Conservation (phyloP, 768 basidiomycete species). For the Pulveroboletus sp. region DNA sequence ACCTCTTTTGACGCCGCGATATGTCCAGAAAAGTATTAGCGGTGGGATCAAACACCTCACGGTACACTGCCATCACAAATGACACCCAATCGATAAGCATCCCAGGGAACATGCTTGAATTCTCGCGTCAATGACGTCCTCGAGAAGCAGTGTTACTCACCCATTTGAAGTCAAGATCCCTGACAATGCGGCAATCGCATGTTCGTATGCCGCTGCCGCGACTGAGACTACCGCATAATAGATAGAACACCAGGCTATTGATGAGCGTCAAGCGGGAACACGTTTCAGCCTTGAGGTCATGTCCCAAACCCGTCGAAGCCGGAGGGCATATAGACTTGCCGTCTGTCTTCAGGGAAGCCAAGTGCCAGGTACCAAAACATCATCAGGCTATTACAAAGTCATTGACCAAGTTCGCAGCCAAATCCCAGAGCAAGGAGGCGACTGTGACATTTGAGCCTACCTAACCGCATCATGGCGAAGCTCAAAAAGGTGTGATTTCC, state of each 20-base stretch:
- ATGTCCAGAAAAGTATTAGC: conserved; percentile 4
- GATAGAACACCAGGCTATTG: neutral
- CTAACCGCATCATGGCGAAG: neutral
- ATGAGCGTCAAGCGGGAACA: conserved; percentile 18
- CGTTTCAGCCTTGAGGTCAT: conserved; percentile 15
- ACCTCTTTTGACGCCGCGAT: neutral
- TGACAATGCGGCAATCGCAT: conserved; percentile 17
- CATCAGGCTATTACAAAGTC: neutral
- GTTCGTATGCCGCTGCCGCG: conserved; percentile 1
- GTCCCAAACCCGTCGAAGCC: neutral
- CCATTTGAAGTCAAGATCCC: neutral
- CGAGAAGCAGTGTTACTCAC: conserved; percentile 7
- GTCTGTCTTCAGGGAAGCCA: neutral
- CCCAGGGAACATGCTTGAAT: conserved; percentile 10
- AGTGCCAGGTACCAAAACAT: conserved; percentile 4
- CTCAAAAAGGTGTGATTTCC: conserved; percentile 14
- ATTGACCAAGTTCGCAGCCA: neutral
- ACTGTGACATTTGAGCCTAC: conserved; percentile 4
- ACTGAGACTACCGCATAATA: neutral
- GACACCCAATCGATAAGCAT: conserved; percentile 13
- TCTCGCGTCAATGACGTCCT: conserved; percentile 10
- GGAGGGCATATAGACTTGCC: conserved; percentile 17
- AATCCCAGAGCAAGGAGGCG: conserved; percentile 1
- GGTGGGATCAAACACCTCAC: neutral
- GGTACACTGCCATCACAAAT: conserved; percentile 6